Evolutionary conservation across 768 basidiomycete genomes (phyloP), one percentile per base, ranked within the genome.

Genomic region (Tulasnella calospora): DNA sequence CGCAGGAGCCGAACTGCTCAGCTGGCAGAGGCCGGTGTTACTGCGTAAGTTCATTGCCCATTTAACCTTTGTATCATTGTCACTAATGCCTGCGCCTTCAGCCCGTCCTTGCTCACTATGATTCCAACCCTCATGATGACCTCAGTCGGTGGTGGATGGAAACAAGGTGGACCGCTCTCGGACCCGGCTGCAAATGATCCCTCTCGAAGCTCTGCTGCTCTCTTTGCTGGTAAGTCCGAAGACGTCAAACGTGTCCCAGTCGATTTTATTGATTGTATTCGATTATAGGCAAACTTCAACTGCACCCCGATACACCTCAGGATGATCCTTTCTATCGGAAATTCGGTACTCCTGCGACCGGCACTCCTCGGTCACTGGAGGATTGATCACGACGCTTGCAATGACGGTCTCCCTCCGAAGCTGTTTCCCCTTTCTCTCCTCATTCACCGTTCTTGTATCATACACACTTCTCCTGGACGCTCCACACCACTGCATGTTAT

Each of bases 231-330:
- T 23, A 83, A 83, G 61, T 41, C 27, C 30, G 13, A 30, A 51
- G 8, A 21, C 15, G 13, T 5, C 7, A 46, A 51, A 9, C 23
- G 47, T 10, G 6, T 51, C 17, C 5, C 3, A 9, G 47, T 19
- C 47, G 2, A n/a, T 41, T 17, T 40, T 36, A 36, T 57, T 77
- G n/a, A 71, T 41, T 40, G 1, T 38, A 3, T 44, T 33, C n/a
- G 61, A 33, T 23, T 2, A 17, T 27, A 83, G 94, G 94, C 80
- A 93, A 89, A 84, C 86, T 95, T 21, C 94, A 95, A 83, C 86
- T 97, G 8, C 96, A 98, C 82, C 95, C 95, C 0, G 94, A 93
- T 47, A 96, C 95, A 2, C 86, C 89, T 70, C 86, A 84, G 41
- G 89, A 93, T 79, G 94, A 96, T 81, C 83, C 84, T 17, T 61